These are phyloP conservation scores for barrel medic (Medicago truncatula) DNA, from an alignment of 306 rosid genomes.

Conservation along the genomic window MtrunA17r5.0-ANR NC_053045.1:30220001-30220500, in stretches of 20 bases:
- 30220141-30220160: conserved; percentile 64
- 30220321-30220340: conserved; percentile 60
- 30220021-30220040: conserved; percentile 84
- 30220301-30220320: conserved; percentile 75
- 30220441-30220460: conserved; percentile 80
- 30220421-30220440: conserved; percentile 63
- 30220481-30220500: conserved; percentile 73
- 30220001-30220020: conserved; percentile 89
- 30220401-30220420: conserved; percentile 75
- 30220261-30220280: conserved; percentile 72
- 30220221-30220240: conserved; percentile 66
- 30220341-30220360: conserved; percentile 63
- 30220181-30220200: conserved; percentile 69
- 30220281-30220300: conserved; percentile 50
- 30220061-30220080: conserved; percentile 73
- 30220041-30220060: conserved; percentile 72
- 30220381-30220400: conserved; percentile 65
- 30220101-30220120: conserved; percentile 79
- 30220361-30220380: conserved; percentile 67
- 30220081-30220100: conserved; percentile 74
- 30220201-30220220: conserved; percentile 64
- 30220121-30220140: conserved; percentile 91
- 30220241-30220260: conserved; percentile 49
- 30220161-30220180: conserved; percentile 70
- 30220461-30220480: conserved; percentile 58